Evolutionary conservation across 1,139 yeast species (phyloP), one percentile per base, ranked within the genome.

Genomic region (Geotrichum klebahnii): DNA sequence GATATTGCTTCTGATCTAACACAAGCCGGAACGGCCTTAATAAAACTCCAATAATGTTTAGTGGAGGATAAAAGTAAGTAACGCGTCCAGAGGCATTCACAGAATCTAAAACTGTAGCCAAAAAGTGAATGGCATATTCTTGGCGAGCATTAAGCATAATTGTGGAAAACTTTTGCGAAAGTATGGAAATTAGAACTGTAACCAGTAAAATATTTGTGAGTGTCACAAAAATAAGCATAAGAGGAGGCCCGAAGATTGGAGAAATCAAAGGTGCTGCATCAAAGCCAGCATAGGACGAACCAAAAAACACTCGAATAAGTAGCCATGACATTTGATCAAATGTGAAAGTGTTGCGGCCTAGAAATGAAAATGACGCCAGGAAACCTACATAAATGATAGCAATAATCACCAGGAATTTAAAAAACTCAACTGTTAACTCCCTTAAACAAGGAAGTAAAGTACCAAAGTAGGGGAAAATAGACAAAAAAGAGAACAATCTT

Each of bases 11-110:
- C 41, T 61, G 64, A 26, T 47, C 53, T 20, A 64, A 44, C 16
- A 63, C 44, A 31, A 62, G 46, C 6, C 67, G 53, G 23, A 65
- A 43, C 2, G 68, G 69, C 14, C 69, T 59, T 34, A 66, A 53
- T 6, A 61, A 39, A 12, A 65, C 42, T 3, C 61, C 60, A 20
- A 66, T 45, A 24, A 66, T 56, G 51, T 66, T 66, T 33, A 66
- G 42, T n/a, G 69, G 69, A 1, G 69, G 69, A 42, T 65, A 65
- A 42, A 64, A 63, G 46, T 65, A 64, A 0, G 67, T 62, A 23
- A 66, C 59, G 29, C 65, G 57, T 47, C 66, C 68, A 2, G 68
- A 60, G 4, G 66, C 63, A 10, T 64, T 60, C 37, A 64, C 59
- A 2, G 67, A 58, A 39, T 65, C 67, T 16, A 64, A 57, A 1